Evolutionary conservation across 108 stramenopile genomes (phyloP), one percentile per base, ranked within the genome.

Genomic region (Ochromonas danica): DNA sequence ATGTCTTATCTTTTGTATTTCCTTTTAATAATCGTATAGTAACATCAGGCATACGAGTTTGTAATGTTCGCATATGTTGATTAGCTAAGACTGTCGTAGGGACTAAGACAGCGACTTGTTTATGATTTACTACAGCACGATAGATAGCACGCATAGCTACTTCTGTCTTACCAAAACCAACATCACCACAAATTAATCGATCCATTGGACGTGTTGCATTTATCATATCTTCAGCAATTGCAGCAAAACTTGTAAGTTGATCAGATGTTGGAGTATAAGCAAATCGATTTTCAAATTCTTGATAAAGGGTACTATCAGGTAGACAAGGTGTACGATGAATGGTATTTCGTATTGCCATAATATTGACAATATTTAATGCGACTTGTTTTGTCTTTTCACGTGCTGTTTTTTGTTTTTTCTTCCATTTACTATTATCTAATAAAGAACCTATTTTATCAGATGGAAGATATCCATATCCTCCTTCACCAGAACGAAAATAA

Each of bases 111-210:
- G 93, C 95, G n/a, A 92, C 92, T 81, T 97, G 97, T 43, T 90
- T 82, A 0, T 92, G 91, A 83, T 93, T 92, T 28, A 78, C 86
- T 6, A 95, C 91, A 35, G 87, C 80, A 28, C 95, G 92, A 77
- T 85, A 92, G 35, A 95, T 63, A 36, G 97, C 95, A 43, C 95
- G 87, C 51, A 96, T 75, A 14, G 97, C 97, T 0, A 97, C 93
- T 80, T 96, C 95, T 1, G 96, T 97, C 84, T 97, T 97, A 31
- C 96, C 97, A 78, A 95, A 97, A n/a, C 97, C 96, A 6, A 97
- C 97, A 87, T 97, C 97, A 39, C 97, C 97, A 80, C 93, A 94
- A 39, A 96, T 89, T 60, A 97, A 81, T 17, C 96, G 90, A 86
- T 97, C 95, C 96, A 97, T 97, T 36, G 96, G 96, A 40, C 91